Conservation (phyloP, 2,329 filamentous ascomycete species). For the Penicillium capsulatum region DNA sequence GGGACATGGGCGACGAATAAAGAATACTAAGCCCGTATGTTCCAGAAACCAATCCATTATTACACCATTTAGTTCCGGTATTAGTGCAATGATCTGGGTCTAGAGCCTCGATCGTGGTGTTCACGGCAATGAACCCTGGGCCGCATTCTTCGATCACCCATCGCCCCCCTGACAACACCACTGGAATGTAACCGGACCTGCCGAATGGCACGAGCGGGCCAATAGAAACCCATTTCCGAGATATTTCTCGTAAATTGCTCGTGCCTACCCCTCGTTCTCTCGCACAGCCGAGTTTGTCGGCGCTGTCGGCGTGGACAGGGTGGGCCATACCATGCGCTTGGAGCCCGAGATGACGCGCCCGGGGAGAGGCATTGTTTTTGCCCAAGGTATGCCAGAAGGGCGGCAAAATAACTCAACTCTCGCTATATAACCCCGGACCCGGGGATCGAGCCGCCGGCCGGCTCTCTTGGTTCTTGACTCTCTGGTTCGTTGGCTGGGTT, state of each 20-base stretch:
- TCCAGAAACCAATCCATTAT: too few relatives aligned
- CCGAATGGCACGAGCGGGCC: constrained; percentile 1
- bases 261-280: not conserved
- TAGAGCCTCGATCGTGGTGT: too few relatives aligned
- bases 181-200: constrained; percentile 19
- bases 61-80: too few relatives aligned
- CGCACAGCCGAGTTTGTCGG: not conserved
- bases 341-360: constrained; percentile 9
- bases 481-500: constrained; percentile 12
- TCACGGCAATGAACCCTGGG: too few relatives aligned
- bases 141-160: constrained; percentile 19
- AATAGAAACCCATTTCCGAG: constrained; percentile 5
- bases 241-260: not conserved
- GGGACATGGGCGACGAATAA: too few relatives aligned
- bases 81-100: too few relatives aligned
- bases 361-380: constrained; percentile 13
- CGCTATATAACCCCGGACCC: constrained; percentile 16
- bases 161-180: constrained; percentile 20
- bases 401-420: constrained; percentile 8
- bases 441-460: not conserved
- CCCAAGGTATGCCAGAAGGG: constrained; percentile 10
- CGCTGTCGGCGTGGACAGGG: constrained; percentile 13
- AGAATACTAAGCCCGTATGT: too few relatives aligned
- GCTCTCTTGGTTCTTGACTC: constrained; percentile 3
- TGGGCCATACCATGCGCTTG: constrained; percentile 17